Evolutionary conservation across 192 early-diverging fungal genomes (phyloP).

Genomic region (Podila verticillata): DNA sequence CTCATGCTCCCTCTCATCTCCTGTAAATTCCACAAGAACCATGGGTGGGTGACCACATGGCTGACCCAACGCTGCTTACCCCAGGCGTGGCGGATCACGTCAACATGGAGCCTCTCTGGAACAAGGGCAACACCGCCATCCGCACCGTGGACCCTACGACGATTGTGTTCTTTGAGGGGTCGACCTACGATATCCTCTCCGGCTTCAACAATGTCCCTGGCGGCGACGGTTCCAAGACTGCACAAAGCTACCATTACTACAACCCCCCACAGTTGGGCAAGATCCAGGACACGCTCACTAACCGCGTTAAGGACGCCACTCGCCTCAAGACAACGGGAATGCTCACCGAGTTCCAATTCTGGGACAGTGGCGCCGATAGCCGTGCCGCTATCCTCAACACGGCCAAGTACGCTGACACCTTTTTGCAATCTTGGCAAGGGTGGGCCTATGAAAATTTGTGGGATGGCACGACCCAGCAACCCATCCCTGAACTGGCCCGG

Average conservation of each 20-base stretch:
- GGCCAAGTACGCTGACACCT: constrained; percentile 52
- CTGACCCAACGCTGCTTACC: constrained; percentile 52
- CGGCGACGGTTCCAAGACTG: constrained; percentile 59
- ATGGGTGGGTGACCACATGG: constrained; percentile 59
- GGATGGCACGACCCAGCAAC: constrained; percentile 6
- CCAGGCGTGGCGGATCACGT: constrained; percentile 56
- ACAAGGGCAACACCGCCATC: constrained; percentile 56
- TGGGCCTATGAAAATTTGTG: constrained; percentile 66
- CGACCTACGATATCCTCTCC: constrained; percentile 57
- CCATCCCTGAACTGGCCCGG: constrained; percentile 27
- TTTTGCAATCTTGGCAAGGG: constrained; percentile 63
- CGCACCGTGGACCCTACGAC: constrained; percentile 62
- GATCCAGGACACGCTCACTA: constrained; percentile 45
- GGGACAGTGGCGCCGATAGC: constrained; percentile 42
- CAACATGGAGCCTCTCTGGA: constrained; percentile 63
- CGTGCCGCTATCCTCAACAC: constrained; percentile 47
- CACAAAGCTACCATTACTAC: constrained; percentile 64
- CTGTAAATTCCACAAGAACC: constrained; percentile 49
- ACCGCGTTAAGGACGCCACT: constrained; percentile 54
- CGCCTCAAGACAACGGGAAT: constrained; percentile 55
- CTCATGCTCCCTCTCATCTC: neutral
- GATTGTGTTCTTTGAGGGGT: constrained; percentile 65
- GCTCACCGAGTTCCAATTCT: constrained; percentile 66
- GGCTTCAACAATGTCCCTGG: constrained; percentile 60
- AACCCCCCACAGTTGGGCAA: constrained; percentile 54